Evolutionary conservation across 2,329 filamentous ascomycete genomes (phyloP), one percentile per base, ranked within the genome.

Genomic region (Fusarium sp.): DNA sequence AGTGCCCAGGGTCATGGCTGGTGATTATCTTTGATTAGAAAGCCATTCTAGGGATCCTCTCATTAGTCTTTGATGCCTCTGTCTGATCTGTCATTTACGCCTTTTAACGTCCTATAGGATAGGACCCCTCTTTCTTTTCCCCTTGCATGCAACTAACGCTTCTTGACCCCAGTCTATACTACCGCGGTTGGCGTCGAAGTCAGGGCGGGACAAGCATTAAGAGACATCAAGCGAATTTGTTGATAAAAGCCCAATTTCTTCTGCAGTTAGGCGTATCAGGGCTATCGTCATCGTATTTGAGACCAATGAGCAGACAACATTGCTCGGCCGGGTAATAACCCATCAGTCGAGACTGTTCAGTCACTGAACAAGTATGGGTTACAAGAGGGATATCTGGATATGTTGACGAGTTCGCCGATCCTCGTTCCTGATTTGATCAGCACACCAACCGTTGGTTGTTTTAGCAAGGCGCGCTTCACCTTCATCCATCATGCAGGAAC

Each of bases 151-250:
- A 41, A 35, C 60, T 58, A 63, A 54, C 60, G 42, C 69, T 47
- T 70, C 54, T 69, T 45, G 25, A 62, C 64, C 53, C 64, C 47
- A 47, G 63, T 33, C 59, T 41, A n/a, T 38, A 42, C 36, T 72
- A 27, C 55, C 59, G 55, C 53, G 46, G 65, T 54, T 47, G 63
- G 52, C 59, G 71, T 55, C 45, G 41, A 62, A 59, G 50, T 72
- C 54, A 71, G 64, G 57, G 68, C 64, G 58, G 54, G 36, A 53
- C 64, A 54, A 54, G 64, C 36, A 62, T 62, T 22, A 44, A 49
- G 55, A 68, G 46, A 29, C 64, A 49, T 33, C 62, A 47, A 68
- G 54, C 41, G 54, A 67, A 49, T 49, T 49, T 42, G 35, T 53
- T 39, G 47, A 57, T 38, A 62, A 38, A 31, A 53, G 35, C 36